These are phyloP conservation scores for Naumovozyma baii DNA, from an alignment of 805 yeast genomes.

Conservation along the genomic window DNA sequence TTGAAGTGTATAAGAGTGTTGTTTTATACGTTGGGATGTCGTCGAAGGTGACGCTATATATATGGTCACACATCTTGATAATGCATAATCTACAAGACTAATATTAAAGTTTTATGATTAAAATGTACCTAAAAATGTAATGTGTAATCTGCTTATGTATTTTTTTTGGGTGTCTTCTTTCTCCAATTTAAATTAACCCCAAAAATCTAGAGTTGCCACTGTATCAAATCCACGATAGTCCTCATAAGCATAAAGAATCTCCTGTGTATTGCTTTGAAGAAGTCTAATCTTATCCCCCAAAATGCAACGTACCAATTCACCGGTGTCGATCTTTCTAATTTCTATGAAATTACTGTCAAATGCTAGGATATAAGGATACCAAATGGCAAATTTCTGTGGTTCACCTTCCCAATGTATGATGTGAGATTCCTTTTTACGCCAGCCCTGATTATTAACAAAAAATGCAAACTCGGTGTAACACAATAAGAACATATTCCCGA, in stretches of 20 bases:
- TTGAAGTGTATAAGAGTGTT: too few relatives aligned
- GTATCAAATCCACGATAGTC: slow-evolving; percentile 85
- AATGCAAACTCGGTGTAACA: slow-evolving; percentile 91
- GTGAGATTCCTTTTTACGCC: slow-evolving; percentile 93
- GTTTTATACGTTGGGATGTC: too few relatives aligned
- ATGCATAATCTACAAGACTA: too few relatives aligned
- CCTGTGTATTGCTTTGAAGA: slow-evolving; percentile 83
- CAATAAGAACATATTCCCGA: slow-evolving; percentile 78
- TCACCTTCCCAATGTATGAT: slow-evolving; percentile 94
- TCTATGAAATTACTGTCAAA: slow-evolving; percentile 88
- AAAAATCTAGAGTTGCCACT: slow-evolving; percentile 85
- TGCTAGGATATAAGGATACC: slow-evolving; percentile 88
- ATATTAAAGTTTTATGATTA: too few relatives aligned
- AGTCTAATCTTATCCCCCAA: slow-evolving; percentile 87
- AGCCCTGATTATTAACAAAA: slow-evolving; percentile 88
- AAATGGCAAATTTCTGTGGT: slow-evolving; percentile 84
- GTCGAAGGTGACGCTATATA: too few relatives aligned
- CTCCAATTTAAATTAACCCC: slow-evolving; percentile 36
- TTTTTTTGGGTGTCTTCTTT: not conserved
- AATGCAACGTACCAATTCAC: slow-evolving; percentile 77
- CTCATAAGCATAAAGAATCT: slow-evolving; percentile 85
- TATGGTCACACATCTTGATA: too few relatives aligned
- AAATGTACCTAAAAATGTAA: not conserved
- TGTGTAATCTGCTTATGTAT: not conserved
- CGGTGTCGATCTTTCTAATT: slow-evolving; percentile 81